phyloP scores from a whole-genome alignment of 441 rosid species.

The Geranium incanum region DNA sequence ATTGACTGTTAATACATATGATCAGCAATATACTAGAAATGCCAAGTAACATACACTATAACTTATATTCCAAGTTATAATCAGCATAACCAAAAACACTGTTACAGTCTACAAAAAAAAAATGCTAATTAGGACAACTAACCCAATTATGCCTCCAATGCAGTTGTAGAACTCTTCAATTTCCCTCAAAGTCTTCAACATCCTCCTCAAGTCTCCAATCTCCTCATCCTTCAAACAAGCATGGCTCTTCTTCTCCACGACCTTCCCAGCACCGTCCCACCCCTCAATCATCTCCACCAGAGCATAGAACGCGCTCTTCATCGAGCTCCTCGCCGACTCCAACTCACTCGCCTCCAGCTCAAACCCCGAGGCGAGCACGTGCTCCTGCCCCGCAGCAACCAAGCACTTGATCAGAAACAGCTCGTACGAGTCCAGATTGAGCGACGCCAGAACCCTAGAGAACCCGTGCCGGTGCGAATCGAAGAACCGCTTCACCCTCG shows the following conservation, averaged over 20 bases:
- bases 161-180: constrained; percentile 73
- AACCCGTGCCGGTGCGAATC: constrained; percentile 25
- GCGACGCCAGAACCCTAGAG: constrained; percentile 29
- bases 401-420: constrained; percentile 59
- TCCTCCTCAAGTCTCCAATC: constrained; percentile 38
- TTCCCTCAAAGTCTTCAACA: constrained; percentile 47
- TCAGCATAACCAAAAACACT: neutral
- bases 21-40: neutral
- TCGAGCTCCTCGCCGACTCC: constrained; percentile 35
- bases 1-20: neutral
- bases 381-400: constrained; percentile 72
- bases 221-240: constrained; percentile 35
- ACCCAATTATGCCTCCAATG: constrained; percentile 93
- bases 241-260: constrained; percentile 22
- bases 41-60: neutral
- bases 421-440: constrained; percentile 39
- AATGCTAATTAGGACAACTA: constrained; percentile 15
- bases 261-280: constrained; percentile 33
- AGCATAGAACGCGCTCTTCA: constrained; percentile 59
- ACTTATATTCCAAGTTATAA: constrained; percentile 5
- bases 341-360: constrained; percentile 29
- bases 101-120: neutral
- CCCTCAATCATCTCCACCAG: constrained; percentile 72
- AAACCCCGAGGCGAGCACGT: constrained; percentile 41
- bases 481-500: constrained; percentile 47